Base-by-base conservation (phyloP, 805 yeast genomes). In the Candida suzukii region DNA sequence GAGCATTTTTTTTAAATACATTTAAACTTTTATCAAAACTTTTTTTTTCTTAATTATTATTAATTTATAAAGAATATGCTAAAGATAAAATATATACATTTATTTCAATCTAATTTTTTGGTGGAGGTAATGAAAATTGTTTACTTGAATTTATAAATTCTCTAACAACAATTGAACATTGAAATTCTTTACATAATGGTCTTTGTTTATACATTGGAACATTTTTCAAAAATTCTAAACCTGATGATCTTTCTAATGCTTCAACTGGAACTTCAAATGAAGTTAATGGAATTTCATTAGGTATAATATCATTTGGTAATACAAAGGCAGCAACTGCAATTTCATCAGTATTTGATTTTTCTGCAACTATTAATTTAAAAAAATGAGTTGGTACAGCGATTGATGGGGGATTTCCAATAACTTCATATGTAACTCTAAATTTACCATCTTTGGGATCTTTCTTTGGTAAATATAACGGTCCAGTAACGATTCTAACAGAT, bases 311-410 rank as follows among this genome's bases (percentile, higher is more conserved):
- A 58, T 93, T 93, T 22, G 99, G 99, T 50, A 93, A 61, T 13
- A 93, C 96, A 66, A 93, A 93, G 0, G 98, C 96, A 1, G 84
- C 98, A 9, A 88, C 87, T 3, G 91, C 77, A 12, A 87, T 65
- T 13, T 67, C 68, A 9, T 67, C 67, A 3, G 62, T 53, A 34
- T 46, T 47, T 13, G 70, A 61, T 16, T 67, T 62, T 60, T 93
- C 98, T 9, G 93, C 97, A 37, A 93, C 86, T 41, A 93, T 67
- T 44, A 93, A 65, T 66, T 93, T 93, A 74, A 81, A 93, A 57
- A 93, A 93, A 61, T 93, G 99, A 0, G 99, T 93, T 21, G 99
- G 99, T 11, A 93, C 99, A 0, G 99, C 98, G 41, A 93, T 73
- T 54, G 77, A 86, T 38, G 99, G 98, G 11, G 99, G 99, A 52